Evolutionary conservation across 352 stramenopile genomes (phyloP).

Genomic region (Phytophthora fragariaefolia): DNA sequence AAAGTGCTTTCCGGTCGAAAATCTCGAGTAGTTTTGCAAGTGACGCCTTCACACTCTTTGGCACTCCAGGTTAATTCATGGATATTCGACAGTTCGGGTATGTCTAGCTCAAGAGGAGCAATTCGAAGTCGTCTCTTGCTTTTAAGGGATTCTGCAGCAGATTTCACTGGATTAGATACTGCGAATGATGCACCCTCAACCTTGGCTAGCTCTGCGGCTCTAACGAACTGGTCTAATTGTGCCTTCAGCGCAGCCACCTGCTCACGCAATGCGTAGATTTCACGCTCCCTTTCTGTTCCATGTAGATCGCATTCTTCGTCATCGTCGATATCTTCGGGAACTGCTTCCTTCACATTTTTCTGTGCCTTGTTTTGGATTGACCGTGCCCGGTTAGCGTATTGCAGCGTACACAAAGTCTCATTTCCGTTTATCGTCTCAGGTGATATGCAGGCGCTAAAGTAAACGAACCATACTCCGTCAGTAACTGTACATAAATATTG

Average conservation of each 20-base stretch:
- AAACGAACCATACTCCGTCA: no score
- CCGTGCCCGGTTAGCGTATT: constrained; percentile 75
- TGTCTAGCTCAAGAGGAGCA: constrained; percentile 15
- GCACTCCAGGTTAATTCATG: not conserved
- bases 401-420: constrained; percentile 73
- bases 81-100: constrained; percentile 2
- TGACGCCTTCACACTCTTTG: not conserved
- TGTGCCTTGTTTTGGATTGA: constrained; percentile 83
- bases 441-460: constrained; percentile 72
- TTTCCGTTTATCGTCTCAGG: constrained; percentile 50
- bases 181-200: not conserved
- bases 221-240: constrained; percentile 35
- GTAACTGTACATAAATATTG: not conserved
- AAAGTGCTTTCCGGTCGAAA: not conserved
- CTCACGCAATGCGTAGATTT: constrained; percentile 53
- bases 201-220: constrained; percentile 13
- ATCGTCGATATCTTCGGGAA: constrained; percentile 3
- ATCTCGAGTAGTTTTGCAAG: constrained; percentile 5
- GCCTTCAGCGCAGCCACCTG: constrained; percentile 51
- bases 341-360: constrained; percentile 58
- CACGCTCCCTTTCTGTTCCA: constrained; percentile 42
- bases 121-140: constrained; percentile 6
- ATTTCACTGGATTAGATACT: not conserved
- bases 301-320: not conserved
- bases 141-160: not conserved